These are phyloP conservation scores for Mortierella claussenii DNA, from an alignment of 192 early-diverging fungal species.

Conservation along the genomic window DNA sequence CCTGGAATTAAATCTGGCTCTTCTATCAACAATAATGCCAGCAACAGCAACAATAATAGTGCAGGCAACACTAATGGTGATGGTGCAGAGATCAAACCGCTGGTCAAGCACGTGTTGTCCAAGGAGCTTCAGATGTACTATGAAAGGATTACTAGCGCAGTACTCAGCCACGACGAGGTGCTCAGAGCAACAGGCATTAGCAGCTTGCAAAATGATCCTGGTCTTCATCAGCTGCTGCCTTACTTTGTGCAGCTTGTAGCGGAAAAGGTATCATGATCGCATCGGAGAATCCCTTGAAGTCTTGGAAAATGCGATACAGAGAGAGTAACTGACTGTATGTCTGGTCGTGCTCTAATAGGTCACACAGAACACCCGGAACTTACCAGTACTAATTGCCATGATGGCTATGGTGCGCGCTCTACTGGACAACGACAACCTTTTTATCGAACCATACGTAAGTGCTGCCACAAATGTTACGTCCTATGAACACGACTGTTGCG, in stretches of 20 bases:
- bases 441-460: conserved; percentile 93
- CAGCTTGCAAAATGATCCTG: conserved; percentile 88
- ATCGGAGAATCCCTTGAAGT: no score
- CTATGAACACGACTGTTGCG: no score
- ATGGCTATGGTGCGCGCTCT: conserved; percentile 84
- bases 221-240: conserved; percentile 92
- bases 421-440: conserved; percentile 87
- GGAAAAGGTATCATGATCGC: conserved; percentile 66
- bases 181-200: conserved; percentile 83
- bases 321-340: background rate
- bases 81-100: conserved; percentile 67
- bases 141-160: conserved; percentile 86
- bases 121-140: conserved; percentile 95
- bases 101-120: conserved; percentile 92
- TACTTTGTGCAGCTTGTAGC: conserved; percentile 95
- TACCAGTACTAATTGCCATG: conserved; percentile 76
- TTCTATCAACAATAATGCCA: background rate
- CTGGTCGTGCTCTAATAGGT: conserved; percentile 54
- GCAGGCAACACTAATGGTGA: conserved; percentile 14
- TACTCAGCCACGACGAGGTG: conserved; percentile 74
- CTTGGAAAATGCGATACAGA: no score
- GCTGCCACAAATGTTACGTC: no score
- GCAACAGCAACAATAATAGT: background rate
- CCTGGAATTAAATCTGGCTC: conserved; percentile 43
- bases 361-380: conserved; percentile 80